Evolutionary conservation across 192 early-diverging fungal genomes (phyloP).

Genomic region (Dispira simplex): DNA sequence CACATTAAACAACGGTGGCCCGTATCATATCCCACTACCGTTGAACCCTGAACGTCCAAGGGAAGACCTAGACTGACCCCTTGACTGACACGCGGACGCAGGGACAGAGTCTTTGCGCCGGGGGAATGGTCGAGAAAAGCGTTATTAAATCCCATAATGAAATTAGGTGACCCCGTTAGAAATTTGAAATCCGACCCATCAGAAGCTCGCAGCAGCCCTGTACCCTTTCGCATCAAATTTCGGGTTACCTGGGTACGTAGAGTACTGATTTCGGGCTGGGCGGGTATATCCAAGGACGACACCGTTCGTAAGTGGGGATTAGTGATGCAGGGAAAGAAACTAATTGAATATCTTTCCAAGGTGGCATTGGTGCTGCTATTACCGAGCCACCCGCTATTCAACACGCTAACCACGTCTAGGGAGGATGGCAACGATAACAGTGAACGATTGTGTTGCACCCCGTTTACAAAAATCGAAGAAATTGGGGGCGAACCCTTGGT

Average conservation of each 20-base stretch:
- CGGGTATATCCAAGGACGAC: too few relatives aligned
- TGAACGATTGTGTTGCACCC: too few relatives aligned
- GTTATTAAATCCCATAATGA: neutral
- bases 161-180: neutral
- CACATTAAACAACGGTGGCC: neutral
- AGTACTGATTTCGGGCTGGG: too few relatives aligned
- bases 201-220: neutral
- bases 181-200: neutral
- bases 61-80: constrained; percentile 12
- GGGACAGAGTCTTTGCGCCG: neutral
- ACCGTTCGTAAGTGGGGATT: too few relatives aligned
- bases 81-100: neutral
- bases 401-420: too few relatives aligned
- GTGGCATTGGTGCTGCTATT: too few relatives aligned
- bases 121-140: neutral
- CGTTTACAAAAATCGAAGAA: too few relatives aligned
- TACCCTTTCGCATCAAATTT: neutral
- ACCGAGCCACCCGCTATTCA: too few relatives aligned
- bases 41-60: neutral
- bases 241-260: neutral
- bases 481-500: too few relatives aligned
- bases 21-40: neutral
- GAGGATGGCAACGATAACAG: too few relatives aligned
- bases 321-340: too few relatives aligned
- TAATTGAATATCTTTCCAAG: too few relatives aligned